Evolutionary conservation across 441 rosid genomes (phyloP).

Genomic region (Cnidoscolus chayamansa): DNA sequence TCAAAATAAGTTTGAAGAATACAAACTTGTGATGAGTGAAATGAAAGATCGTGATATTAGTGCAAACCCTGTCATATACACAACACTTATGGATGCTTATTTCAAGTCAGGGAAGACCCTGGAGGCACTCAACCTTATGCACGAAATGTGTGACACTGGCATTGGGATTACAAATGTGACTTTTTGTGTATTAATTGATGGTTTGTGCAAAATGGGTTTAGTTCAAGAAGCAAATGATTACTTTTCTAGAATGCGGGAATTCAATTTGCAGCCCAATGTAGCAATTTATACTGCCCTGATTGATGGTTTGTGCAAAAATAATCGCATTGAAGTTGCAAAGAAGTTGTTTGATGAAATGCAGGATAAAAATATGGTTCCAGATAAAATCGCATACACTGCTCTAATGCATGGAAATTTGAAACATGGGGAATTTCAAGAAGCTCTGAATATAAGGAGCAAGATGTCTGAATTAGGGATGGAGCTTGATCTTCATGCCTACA

Average conservation of each 20-base stretch:
- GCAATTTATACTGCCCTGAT: constrained; percentile 60
- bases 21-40: constrained; percentile 41
- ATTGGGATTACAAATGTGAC: constrained; percentile 58
- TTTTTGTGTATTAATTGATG: constrained; percentile 64
- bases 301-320: constrained; percentile 70
- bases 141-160: constrained; percentile 44
- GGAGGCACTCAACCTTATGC: constrained; percentile 48
- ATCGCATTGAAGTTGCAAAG: constrained; percentile 51
- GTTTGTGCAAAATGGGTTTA: constrained; percentile 61
- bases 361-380: constrained; percentile 43
- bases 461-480: constrained; percentile 59
- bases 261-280: constrained; percentile 52
- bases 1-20: constrained; percentile 48
- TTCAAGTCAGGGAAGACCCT: constrained; percentile 47
- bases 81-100: constrained; percentile 58
- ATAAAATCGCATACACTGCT: constrained; percentile 53
- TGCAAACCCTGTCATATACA: constrained; percentile 50
- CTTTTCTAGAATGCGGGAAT: constrained; percentile 44
- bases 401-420: constrained; percentile 62
- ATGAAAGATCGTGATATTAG: constrained; percentile 52
- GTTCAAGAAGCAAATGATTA: constrained; percentile 52
- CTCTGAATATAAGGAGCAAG: constrained; percentile 42
- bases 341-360: constrained; percentile 48
- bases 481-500: constrained; percentile 66
- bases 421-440: constrained; percentile 53